Evolutionary conservation across 495 filamentous ascomycete species (phyloP).

Genomic region (Platismatia glauca): DNA sequence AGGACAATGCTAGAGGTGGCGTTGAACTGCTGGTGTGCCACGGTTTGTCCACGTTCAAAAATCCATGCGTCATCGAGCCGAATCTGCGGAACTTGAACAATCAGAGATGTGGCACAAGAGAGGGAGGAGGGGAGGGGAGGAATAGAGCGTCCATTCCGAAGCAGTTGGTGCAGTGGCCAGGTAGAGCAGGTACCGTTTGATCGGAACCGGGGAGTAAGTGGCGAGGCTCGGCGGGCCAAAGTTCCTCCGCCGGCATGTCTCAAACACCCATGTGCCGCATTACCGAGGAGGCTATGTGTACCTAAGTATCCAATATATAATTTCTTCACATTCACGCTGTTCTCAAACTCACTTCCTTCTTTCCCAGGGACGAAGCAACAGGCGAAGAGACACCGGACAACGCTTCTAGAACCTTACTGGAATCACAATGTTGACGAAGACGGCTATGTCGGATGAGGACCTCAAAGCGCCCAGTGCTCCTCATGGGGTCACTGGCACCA

Average conservation of each 20-base stretch:
- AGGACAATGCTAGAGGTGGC: too few relatives aligned
- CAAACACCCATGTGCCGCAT: not conserved
- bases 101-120: too few relatives aligned
- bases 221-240: not conserved
- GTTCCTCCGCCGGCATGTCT: slow-evolving; percentile 1
- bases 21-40: too few relatives aligned
- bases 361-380: not conserved
- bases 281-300: not conserved
- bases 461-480: slow-evolving; percentile 1
- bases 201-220: not conserved
- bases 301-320: too few relatives aligned
- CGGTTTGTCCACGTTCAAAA: too few relatives aligned
- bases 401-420: not conserved
- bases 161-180: too few relatives aligned
- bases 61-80: too few relatives aligned
- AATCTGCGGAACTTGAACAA: too few relatives aligned
- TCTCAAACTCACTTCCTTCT: not conserved
- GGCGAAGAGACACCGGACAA: not conserved
- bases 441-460: not conserved
- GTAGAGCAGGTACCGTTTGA: too few relatives aligned
- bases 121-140: too few relatives aligned
- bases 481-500: slow-evolving; percentile 4
- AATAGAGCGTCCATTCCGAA: too few relatives aligned
- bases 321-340: not conserved
- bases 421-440: not conserved